Conservation (phyloP, 2,329 filamentous ascomycete species). For the Pseudocercospora cruenta region DNA sequence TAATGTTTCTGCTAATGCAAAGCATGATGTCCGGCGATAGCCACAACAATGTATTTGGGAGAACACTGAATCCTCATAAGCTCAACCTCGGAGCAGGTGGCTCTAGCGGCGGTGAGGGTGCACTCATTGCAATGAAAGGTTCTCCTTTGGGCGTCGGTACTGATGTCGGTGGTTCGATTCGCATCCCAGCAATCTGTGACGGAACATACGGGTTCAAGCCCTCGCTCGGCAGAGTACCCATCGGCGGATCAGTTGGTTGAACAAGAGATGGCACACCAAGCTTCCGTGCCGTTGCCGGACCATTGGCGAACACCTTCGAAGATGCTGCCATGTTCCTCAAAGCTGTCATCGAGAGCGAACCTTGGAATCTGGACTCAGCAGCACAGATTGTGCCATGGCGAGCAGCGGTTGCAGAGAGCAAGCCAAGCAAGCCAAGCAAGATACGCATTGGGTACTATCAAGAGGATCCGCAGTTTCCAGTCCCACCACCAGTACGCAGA, state of each 20-base stretch:
- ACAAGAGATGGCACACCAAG: conserved; percentile 49
- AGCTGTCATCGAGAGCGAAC: conserved; percentile 25
- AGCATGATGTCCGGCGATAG: conserved; percentile 33
- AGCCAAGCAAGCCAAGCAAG: conserved; percentile 17
- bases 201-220: conserved; percentile 39
- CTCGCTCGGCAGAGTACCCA: conserved; percentile 27
- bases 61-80: conserved; percentile 65
- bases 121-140: conserved; percentile 61
- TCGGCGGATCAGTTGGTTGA: neutral
- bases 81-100: conserved; percentile 65
- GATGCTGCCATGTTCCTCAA: conserved; percentile 32
- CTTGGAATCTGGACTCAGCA: conserved; percentile 33
- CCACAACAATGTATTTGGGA: conserved; percentile 45
- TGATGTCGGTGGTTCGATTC: conserved; percentile 65
- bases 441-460: conserved; percentile 55
- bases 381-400: conserved; percentile 54
- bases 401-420: conserved; percentile 24
- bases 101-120: conserved; percentile 67
- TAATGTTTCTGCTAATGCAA: neutral
- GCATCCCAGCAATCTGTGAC: conserved; percentile 82
- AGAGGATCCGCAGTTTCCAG: conserved; percentile 52
- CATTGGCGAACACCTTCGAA: conserved; percentile 33
- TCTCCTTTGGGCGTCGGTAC: conserved; percentile 64
- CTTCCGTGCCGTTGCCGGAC: conserved; percentile 37
- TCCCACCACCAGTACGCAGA: conserved; percentile 56